phyloP scores from a whole-genome alignment of 257 asterid genomes.

The Penstemon eatonii region DNA sequence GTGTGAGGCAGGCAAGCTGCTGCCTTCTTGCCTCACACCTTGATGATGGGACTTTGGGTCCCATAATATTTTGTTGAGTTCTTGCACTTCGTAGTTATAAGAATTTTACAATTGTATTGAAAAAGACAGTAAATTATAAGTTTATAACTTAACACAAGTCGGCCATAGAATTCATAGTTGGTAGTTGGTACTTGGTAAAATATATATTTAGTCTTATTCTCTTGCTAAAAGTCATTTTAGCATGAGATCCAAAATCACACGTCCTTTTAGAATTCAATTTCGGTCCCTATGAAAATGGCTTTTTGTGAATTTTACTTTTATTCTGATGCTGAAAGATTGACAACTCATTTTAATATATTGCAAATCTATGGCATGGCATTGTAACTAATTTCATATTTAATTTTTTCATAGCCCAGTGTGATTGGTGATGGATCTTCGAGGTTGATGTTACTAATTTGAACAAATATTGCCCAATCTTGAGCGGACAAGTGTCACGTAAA shows the following conservation, averaged over 20 bases:
- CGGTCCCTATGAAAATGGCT: constrained; percentile 25
- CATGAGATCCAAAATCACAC: constrained; percentile 31
- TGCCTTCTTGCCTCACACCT: no score
- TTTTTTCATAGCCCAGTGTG: not conserved
- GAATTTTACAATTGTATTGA: no score
- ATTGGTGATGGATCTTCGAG: constrained; percentile 27
- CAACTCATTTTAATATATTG: constrained; percentile 25
- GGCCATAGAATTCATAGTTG: no score
- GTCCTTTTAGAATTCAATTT: constrained; percentile 14
- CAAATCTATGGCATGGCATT: no score
- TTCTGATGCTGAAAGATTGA: constrained; percentile 35
- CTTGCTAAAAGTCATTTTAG: constrained; percentile 22
- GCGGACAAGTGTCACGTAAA: constrained; percentile 14
- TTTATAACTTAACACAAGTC: no score
- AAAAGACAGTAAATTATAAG: no score
- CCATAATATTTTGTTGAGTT: no score
- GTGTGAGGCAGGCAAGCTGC: no score
- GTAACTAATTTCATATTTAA: no score
- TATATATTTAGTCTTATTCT: constrained; percentile 7
- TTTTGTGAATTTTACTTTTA: constrained; percentile 28
- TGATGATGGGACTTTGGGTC: no score
- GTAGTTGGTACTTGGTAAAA: no score
- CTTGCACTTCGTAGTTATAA: no score
- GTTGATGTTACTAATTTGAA: constrained; percentile 18
- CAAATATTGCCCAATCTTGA: not conserved